phyloP scores from a whole-genome alignment of 768 basidiomycete species.

The Termitomyces sp. region DNA sequence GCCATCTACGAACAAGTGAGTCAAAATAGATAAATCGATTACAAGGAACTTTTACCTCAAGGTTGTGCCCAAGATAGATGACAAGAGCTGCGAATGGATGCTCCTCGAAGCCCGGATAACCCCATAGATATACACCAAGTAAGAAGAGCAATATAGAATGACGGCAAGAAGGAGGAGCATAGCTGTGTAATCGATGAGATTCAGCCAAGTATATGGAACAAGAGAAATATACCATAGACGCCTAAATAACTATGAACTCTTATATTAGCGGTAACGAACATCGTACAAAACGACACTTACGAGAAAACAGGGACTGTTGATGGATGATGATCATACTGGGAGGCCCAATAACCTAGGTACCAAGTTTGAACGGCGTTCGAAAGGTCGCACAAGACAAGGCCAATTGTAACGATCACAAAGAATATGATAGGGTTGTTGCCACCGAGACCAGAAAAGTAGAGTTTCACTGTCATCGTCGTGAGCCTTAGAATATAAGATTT shows the following conservation, averaged over 20 bases:
- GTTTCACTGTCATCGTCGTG: conserved; percentile 24
- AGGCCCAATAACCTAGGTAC: conserved; percentile 45
- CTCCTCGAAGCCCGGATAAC: conserved; percentile 47
- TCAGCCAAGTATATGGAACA: neutral
- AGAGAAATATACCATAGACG: conserved; percentile 28
- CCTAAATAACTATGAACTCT: conserved; percentile 40
- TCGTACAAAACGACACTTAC: conserved; percentile 26
- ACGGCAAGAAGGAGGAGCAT: conserved; percentile 29
- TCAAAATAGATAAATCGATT: neutral
- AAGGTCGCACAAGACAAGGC: conserved; percentile 20
- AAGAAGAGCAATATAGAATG: conserved; percentile 29
- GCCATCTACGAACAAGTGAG: conserved; percentile 33
- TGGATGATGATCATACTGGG: conserved; percentile 31
- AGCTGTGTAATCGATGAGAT: conserved; percentile 10
- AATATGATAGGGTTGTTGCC: conserved; percentile 32
- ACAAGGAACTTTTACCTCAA: conserved; percentile 36
- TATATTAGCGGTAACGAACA: neutral
- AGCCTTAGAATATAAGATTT: conserved; percentile 16
- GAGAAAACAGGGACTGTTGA: conserved; percentile 28
- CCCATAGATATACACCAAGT: conserved; percentile 42
- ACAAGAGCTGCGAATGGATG: conserved; percentile 50
- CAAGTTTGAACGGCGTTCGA: conserved; percentile 32
- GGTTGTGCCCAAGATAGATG: conserved; percentile 56
- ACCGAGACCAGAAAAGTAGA: conserved; percentile 35
- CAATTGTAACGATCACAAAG: conserved; percentile 23